A percentile compares a stretch with the other conserved stretches of the same genome.
phyloP scores from a whole-genome alignment of 305 asterid species.

The Vinca major region DNA sequence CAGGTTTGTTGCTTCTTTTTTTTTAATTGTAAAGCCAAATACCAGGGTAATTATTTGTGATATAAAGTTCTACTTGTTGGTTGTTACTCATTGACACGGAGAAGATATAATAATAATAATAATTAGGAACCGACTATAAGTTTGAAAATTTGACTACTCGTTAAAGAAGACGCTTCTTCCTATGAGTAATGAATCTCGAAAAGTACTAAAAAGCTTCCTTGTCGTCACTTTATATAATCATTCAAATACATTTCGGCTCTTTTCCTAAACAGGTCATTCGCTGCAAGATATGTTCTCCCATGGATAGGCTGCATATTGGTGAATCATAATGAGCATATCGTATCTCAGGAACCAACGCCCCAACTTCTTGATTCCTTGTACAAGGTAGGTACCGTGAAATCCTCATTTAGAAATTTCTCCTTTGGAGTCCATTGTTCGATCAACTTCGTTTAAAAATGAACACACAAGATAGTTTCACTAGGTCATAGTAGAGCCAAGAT shows the following conservation, averaged over 20 bases:
- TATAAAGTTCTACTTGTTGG: neutral
- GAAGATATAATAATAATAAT: neutral
- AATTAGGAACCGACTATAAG: neutral
- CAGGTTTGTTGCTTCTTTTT: constrained; percentile 37
- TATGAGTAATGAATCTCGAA: neutral
- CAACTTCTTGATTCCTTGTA: constrained; percentile 55
- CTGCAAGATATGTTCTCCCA: constrained; percentile 55
- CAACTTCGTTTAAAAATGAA: neutral
- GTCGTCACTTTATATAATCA: constrained; percentile 3
- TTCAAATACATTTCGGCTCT: constrained; percentile 9
- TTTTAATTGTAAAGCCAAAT: neutral
- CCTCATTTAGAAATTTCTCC: neutral
- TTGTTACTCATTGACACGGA: neutral
- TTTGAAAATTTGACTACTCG: neutral
- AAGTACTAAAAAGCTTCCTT: neutral
- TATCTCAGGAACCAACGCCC: constrained; percentile 44
- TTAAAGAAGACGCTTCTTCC: neutral
- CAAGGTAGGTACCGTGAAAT: constrained; percentile 42
- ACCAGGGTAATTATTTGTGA: neutral
- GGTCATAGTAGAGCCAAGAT: neutral
- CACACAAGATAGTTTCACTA: neutral
- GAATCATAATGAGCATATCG: constrained; percentile 47
- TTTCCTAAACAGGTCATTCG: constrained; percentile 38
- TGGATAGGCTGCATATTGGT: constrained; percentile 69
- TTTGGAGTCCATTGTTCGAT: neutral